Evolutionary conservation across 805 yeast genomes (phyloP).

Genomic region (Cyberlindnera mycetangii): DNA sequence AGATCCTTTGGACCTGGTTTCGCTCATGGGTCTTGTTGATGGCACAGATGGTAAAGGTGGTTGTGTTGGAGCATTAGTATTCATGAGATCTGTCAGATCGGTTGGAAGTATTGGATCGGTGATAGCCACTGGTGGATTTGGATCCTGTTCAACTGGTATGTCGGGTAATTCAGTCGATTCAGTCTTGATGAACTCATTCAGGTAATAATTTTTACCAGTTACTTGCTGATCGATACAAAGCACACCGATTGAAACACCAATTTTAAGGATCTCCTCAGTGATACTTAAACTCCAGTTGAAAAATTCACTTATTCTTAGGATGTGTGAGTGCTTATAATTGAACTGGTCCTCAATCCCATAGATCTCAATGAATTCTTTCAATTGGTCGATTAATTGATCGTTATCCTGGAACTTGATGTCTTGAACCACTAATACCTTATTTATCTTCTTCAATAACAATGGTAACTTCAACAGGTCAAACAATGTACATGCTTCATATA

Average conservation of each 20-base stretch:
- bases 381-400: slow-evolving; percentile 28
- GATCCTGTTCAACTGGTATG: background rate
- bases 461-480: slow-evolving; percentile 62
- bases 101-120: background rate
- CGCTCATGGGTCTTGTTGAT: background rate
- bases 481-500: slow-evolving; percentile 55
- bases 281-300: slow-evolving; percentile 68
- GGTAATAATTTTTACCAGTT: slow-evolving; percentile 61
- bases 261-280: slow-evolving; percentile 59
- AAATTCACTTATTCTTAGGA: slow-evolving; percentile 27
- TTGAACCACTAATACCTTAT: slow-evolving; percentile 36
- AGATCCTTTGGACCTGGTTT: background rate
- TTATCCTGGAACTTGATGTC: slow-evolving; percentile 38
- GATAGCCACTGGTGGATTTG: background rate
- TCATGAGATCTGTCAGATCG: slow-evolving; percentile 2
- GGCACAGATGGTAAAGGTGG: slow-evolving; percentile 8
- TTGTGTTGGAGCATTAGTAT: slow-evolving; percentile 3
- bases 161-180: no score
- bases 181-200: slow-evolving; percentile 36
- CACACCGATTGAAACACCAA: slow-evolving; percentile 53
- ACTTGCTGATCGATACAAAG: slow-evolving; percentile 67
- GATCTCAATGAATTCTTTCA: slow-evolving; percentile 26
- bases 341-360: slow-evolving; percentile 31
- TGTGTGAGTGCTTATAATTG: slow-evolving; percentile 23
- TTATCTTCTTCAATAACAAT: slow-evolving; percentile 39